phyloP scores from a whole-genome alignment of 2,329 filamentous ascomycete genomes.

The Aspergillus jensenii region DNA sequence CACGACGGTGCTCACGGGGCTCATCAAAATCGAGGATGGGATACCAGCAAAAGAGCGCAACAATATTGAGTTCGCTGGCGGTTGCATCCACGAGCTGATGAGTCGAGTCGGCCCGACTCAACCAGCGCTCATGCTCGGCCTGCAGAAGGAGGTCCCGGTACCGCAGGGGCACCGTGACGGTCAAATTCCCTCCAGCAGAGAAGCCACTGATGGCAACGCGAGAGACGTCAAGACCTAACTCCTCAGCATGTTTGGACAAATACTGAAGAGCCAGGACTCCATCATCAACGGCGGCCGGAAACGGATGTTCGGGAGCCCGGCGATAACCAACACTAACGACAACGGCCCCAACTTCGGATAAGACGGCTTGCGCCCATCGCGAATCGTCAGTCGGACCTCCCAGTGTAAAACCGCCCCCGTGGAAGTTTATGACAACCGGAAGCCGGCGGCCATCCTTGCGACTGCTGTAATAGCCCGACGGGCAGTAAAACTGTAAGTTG shows the following conservation, averaged over 20 bases:
- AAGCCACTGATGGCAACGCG: constrained; percentile 62
- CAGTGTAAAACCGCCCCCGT: constrained; percentile 64
- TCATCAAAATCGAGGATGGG: constrained; percentile 63
- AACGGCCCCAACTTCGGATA: constrained; percentile 57
- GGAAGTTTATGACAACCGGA: constrained; percentile 63
- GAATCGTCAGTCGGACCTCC: constrained; percentile 61
- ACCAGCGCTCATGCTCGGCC: constrained; percentile 23
- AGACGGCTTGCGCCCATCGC: constrained; percentile 58
- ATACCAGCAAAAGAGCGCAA: constrained; percentile 62
- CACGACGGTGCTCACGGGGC: constrained; percentile 58
- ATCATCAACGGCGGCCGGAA: constrained; percentile 64
- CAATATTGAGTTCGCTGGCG: constrained; percentile 48
- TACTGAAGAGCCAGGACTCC: constrained; percentile 62
- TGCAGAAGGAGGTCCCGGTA: constrained; percentile 44
- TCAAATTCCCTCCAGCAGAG: constrained; percentile 63
- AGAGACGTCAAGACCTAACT: constrained; percentile 57
- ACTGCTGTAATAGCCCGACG: constrained; percentile 38
- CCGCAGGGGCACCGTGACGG: constrained; percentile 61
- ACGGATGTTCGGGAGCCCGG: constrained; percentile 60
- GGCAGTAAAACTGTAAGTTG: constrained; percentile 62
- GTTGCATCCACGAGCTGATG: constrained; percentile 37
- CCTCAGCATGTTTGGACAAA: constrained; percentile 55
- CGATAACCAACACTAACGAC: constrained; percentile 63
- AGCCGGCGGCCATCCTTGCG: constrained; percentile 46
- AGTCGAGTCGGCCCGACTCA: constrained; percentile 33